Conservation (phyloP, 2,329 filamentous ascomycete genomes). For the Juglanconis sp. region DNA sequence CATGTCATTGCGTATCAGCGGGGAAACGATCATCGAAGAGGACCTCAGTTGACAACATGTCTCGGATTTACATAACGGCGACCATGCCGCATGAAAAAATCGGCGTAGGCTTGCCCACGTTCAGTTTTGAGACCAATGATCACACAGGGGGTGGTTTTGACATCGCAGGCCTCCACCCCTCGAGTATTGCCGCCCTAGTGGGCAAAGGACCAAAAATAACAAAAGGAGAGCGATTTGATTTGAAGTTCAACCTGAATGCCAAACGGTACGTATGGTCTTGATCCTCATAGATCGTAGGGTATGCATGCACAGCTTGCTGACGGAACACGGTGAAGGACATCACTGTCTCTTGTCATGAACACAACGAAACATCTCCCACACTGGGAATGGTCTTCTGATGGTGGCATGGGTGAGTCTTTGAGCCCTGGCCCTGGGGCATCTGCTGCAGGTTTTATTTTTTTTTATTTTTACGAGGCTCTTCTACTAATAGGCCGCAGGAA, state of each 20-base stretch:
- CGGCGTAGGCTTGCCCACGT: conserved; percentile 2
- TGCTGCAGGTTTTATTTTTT: background rate
- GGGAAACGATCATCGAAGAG: background rate
- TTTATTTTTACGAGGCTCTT: background rate
- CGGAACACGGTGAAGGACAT: background rate
- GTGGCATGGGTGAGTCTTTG: conserved; percentile 1
- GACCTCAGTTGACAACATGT: background rate
- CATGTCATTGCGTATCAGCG: background rate
- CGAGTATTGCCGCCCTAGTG: conserved; percentile 5
- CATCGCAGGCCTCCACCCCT: conserved; percentile 2
- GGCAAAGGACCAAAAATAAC: conserved; percentile 7
- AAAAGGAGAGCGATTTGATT: conserved; percentile 6
- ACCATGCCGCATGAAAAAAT: conserved; percentile 10
- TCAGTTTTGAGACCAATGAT: conserved; percentile 9
- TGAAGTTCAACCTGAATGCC: conserved; percentile 10
- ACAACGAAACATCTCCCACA: conserved; percentile 10
- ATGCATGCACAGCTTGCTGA: background rate
- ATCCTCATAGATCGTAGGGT: no score
- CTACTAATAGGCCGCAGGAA: background rate
- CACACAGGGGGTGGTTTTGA: conserved; percentile 7
- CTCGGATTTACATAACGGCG: conserved; percentile 7
- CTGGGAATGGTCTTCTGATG: conserved; percentile 8
- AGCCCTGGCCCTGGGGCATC: no score
- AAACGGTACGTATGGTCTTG: background rate
- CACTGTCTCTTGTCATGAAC: conserved; percentile 1